Conservation (phyloP, 192 early-diverging fungal genomes). For the Spizellomyces punctatus region DNA sequence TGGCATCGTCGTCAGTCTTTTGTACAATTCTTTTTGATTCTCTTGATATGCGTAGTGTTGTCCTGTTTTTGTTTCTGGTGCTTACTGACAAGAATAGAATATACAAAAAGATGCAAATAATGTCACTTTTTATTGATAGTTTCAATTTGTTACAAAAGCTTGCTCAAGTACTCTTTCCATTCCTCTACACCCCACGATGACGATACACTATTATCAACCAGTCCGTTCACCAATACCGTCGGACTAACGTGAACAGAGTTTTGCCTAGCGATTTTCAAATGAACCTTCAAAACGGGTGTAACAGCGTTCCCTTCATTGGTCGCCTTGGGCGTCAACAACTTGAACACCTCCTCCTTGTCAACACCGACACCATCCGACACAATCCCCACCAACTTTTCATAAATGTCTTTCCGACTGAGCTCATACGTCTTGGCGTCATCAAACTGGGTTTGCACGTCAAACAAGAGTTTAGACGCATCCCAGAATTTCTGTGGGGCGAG, state of each 20-base stretch:
- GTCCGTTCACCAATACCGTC: slow-evolving; percentile 6
- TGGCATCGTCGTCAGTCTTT: no score
- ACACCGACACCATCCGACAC: background rate
- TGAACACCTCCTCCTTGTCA: background rate
- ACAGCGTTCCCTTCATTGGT: slow-evolving; percentile 5
- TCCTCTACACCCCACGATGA: background rate
- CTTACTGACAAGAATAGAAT: no score
- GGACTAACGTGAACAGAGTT: slow-evolving; percentile 4
- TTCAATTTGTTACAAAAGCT: background rate
- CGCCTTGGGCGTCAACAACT: background rate
- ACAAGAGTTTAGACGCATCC: slow-evolving; percentile 4
- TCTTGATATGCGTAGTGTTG: no score
- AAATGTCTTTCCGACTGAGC: background rate
- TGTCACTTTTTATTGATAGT: no score
- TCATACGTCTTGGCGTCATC: background rate
- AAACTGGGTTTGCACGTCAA: background rate
- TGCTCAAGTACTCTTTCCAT: slow-evolving; percentile 4
- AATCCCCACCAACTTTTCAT: background rate
- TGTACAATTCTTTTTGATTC: no score
- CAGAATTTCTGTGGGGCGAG: slow-evolving; percentile 23
- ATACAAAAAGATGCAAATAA: no score
- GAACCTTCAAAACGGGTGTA: slow-evolving; percentile 1
- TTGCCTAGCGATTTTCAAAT: slow-evolving; percentile 6
- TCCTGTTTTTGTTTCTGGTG: no score
- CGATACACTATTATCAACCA: background rate